Evolutionary conservation across 2,329 filamentous ascomycete species (phyloP), one percentile per base, ranked within the genome.

Genomic region (Aspergillus neotritici): DNA sequence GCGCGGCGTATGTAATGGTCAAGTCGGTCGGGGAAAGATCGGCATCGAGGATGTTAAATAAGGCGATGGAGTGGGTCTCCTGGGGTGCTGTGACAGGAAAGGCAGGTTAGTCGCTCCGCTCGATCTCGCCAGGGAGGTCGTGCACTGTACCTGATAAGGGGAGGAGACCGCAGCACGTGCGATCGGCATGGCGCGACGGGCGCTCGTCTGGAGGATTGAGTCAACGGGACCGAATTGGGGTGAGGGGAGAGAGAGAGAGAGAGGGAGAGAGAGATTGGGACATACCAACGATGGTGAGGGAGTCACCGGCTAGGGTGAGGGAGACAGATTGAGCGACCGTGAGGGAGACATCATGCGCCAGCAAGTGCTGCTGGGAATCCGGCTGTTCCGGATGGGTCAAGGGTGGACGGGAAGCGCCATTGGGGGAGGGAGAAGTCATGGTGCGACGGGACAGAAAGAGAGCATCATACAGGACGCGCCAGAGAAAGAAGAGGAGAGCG

Each of bases 21-120:
- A 95, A 68, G 25, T 77, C 74, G 42, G 71, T 72, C 34, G 77
- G 72, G 37, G 73, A 71, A 21, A 84, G 62, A 52, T 87, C 82
- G 31, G 84, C 87, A 83, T 87, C 94, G 37, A 96, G 80, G 48
- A 96, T 71, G 62, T 94, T 86, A 70, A 87, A 90, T 48, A 88
- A 83, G 2, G 86, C 82, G 25, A 96, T 84, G 5, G 77, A 72
- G 50, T 72, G 71, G 25, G 73, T 78, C 28, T 70, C 68, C 46
- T 76, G 75, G 25, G 69, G 62, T 47, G 64, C 70, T 74, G 49
- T 14, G 43, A 32, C 12, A 37, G 6, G 16, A 46, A 17, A 46
- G 43, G 35, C 35, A 36, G 34, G 47, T 48, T 43, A 43, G 40
- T 34, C 14, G 14, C 16, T 15, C 14, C 35, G 8, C 15, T 46